A percentile compares a stretch with the other conserved stretches of the same genome.
Conservation (phyloP, 164 flowering plant genomes). For the Amborella trichopoda region DNA sequence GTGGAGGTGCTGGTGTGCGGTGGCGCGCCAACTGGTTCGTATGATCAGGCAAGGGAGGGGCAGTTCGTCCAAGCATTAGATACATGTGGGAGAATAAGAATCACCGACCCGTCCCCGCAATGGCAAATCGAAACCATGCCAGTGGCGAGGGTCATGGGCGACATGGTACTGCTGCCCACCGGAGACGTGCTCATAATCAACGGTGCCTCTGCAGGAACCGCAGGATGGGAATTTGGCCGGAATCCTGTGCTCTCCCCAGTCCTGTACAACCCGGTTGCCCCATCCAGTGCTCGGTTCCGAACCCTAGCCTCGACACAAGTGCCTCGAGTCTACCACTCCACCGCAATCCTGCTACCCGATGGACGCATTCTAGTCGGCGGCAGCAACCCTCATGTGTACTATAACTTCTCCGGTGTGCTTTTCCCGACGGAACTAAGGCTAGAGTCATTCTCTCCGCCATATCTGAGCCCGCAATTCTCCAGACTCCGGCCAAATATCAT, state of each 20-base stretch:
- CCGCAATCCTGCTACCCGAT: constrained; percentile 35
- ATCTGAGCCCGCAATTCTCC: constrained; percentile 13
- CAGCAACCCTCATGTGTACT: constrained; percentile 30
- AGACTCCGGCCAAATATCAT: constrained; percentile 20
- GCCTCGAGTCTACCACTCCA: constrained; percentile 43
- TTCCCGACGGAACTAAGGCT: constrained; percentile 42
- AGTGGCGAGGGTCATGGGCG: constrained; percentile 36
- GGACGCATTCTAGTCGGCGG: constrained; percentile 48
- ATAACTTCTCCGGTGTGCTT: constrained; percentile 20
- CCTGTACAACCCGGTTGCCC: constrained; percentile 22
- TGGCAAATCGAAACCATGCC: constrained; percentile 57
- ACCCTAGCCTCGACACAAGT: constrained; percentile 19
- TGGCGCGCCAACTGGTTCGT: constrained; percentile 39
- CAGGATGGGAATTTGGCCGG: constrained; percentile 38
- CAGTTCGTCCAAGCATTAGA: constrained; percentile 17
- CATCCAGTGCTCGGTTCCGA: constrained; percentile 21
- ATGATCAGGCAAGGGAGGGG: constrained; percentile 6
- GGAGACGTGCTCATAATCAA: constrained; percentile 38
- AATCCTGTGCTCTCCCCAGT: constrained; percentile 30
- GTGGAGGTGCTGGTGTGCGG: constrained; percentile 49
- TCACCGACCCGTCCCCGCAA: constrained; percentile 29
- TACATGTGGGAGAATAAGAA: constrained; percentile 37
- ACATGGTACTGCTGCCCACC: constrained; percentile 42
- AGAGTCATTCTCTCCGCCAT: constrained; percentile 38
- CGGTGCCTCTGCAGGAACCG: constrained; percentile 34